Evolutionary conservation across 805 yeast species (phyloP).

Genomic region (Candida oleophila): DNA sequence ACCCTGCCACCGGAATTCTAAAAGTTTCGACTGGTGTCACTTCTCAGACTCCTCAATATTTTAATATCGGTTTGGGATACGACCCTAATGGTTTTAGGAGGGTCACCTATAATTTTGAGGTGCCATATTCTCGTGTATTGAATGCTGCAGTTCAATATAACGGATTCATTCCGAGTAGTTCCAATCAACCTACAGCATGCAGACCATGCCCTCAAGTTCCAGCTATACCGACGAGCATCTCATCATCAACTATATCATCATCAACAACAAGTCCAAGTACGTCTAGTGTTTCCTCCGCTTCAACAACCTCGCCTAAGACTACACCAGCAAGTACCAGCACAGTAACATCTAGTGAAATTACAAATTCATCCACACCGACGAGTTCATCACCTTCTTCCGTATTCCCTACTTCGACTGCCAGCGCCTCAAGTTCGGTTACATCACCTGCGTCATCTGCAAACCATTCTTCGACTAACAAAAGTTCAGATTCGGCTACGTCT

Average conservation of each 20-base stretch:
- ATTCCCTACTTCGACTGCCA: background rate
- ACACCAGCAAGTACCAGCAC: conserved; percentile 7
- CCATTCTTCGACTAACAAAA: background rate
- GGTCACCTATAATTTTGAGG: background rate
- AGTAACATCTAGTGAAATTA: background rate
- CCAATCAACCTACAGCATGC: conserved; percentile 5
- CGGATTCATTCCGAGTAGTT: conserved; percentile 3
- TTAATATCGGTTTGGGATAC: conserved; percentile 6
- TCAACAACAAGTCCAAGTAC: background rate
- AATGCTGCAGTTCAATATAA: conserved; percentile 5
- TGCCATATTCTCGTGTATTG: background rate
- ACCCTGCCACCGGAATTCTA: conserved; percentile 7
- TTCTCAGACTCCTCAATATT: background rate
- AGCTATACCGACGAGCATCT: conserved; percentile 2
- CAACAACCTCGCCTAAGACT: background rate
- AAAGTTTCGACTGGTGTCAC: conserved; percentile 7
- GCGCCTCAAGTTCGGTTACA: background rate
- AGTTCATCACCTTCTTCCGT: conserved; percentile 3
- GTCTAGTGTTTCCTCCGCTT: conserved; percentile 1
- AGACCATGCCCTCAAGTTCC: conserved; percentile 4
- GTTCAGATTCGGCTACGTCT: background rate
- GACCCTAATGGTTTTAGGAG: background rate
- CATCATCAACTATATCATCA: background rate
- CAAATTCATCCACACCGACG: too few relatives aligned
- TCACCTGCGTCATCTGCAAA: background rate